Evolutionary conservation across 2,329 filamentous ascomycete species (phyloP), one percentile per base, ranked within the genome.

Genomic region (Geosmithia morbida): DNA sequence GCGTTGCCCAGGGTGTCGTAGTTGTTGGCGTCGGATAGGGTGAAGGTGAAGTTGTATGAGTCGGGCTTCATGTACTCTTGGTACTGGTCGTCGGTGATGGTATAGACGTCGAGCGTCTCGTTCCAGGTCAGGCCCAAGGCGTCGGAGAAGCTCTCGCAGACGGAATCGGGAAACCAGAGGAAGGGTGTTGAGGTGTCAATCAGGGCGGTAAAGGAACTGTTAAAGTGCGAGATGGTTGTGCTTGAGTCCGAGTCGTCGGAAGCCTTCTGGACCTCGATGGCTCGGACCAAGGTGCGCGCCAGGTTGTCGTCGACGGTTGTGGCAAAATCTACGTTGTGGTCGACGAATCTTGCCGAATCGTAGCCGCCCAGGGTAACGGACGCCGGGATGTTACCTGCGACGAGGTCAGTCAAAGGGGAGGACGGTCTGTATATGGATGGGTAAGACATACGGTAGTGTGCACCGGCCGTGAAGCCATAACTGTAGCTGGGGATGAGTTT

Each of bases 391-490:
- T 66, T 63, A 48, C 56, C 59, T 63, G 51, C 47, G 51, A 13
- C 11, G 7, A 7, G 6, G 46, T 56, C 22, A 58, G 52, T 46
- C 45, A 43, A 17, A 17, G 19, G 18, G 29, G 20, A 10, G 41
- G 7, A 7, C 44, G 43, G n/a, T n/a, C n/a, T n/a, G n/a, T n/a
- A 17, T 18, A 5, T 14, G 8, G 14, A 8, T 19, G 26, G 18
- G 17, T 4, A 17, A 16, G 2, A 19, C 74, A 59, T 65, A 81
- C 80, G 72, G 56, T 87, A 87, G 51, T 74, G 73, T n/a, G 82
- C 82, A 16, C 85, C 85, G 41, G 83, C 83, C 3, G 84, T 87
- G 59, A 81, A 88, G 46, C 81, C 83, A 58, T 84, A 87, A 41
- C 81, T 85, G 51, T 85, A 70, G 58, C 83, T 87, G 1, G 83